These are phyloP conservation scores for Botrytis medusae DNA, from an alignment of 2,329 filamentous ascomycete species.

Conservation along the genomic window DNA sequence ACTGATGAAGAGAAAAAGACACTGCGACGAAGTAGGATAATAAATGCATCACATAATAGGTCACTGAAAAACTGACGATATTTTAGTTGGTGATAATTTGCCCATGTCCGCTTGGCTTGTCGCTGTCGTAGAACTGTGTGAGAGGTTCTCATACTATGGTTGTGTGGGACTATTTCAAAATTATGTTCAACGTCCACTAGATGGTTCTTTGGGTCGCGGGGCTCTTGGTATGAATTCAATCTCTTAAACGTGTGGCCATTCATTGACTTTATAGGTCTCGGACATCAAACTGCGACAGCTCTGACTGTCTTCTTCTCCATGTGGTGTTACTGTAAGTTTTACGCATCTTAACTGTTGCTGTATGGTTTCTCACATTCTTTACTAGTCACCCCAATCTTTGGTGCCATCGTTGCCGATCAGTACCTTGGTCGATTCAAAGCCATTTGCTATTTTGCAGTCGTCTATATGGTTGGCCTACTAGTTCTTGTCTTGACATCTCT, in stretches of 20 bases:
- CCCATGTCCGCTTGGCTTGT: constrained; percentile 21
- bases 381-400: constrained; percentile 41
- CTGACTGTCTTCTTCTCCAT: constrained; percentile 52
- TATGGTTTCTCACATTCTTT: background rate
- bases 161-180: constrained; percentile 62
- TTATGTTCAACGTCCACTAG: constrained; percentile 52
- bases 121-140: constrained; percentile 17
- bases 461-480: constrained; percentile 53
- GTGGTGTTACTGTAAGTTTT: constrained; percentile 49
- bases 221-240: constrained; percentile 42
- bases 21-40: constrained; percentile 3
- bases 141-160: constrained; percentile 60
- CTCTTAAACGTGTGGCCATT: background rate
- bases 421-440: constrained; percentile 62
- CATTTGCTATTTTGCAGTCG: constrained; percentile 51
- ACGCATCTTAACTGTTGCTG: background rate
- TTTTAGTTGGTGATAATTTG: constrained; percentile 18
- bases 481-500: constrained; percentile 53
- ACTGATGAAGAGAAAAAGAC: constrained; percentile 3
- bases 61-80: background rate
- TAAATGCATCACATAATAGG: background rate
- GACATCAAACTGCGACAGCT: constrained; percentile 54
- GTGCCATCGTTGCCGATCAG: constrained; percentile 52
- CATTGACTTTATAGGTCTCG: constrained; percentile 43
- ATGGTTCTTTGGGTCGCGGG: constrained; percentile 39